Conservation (phyloP, 495 filamentous ascomycete species). For the Coniosporium apollinis region DNA sequence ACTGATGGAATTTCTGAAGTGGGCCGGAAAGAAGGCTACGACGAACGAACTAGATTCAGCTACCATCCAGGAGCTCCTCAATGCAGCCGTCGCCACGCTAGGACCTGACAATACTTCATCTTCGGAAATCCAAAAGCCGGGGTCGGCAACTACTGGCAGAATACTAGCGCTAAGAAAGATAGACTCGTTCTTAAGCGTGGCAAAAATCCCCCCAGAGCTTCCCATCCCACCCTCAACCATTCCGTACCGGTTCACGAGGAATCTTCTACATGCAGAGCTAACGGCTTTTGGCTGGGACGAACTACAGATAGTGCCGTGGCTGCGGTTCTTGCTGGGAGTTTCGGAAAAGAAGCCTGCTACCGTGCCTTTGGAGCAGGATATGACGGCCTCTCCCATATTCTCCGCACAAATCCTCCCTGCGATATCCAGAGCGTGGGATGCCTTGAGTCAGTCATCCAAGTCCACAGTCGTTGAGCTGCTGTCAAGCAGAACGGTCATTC, state of each 20-base stretch:
- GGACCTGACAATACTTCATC: conserved; percentile 7
- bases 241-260: conserved; percentile 61
- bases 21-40: conserved; percentile 52
- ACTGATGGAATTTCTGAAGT: conserved; percentile 63
- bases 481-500: conserved; percentile 56
- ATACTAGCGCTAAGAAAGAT: conserved; percentile 65
- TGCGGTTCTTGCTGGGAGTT: conserved; percentile 61
- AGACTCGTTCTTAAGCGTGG: conserved; percentile 51
- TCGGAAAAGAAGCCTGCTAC: conserved; percentile 34
- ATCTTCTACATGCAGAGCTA: conserved; percentile 41
- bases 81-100: conserved; percentile 56
- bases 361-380: conserved; percentile 33
- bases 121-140: not conserved
- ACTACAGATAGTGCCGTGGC: conserved; percentile 66
- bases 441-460: conserved; percentile 45
- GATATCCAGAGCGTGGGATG: conserved; percentile 79
- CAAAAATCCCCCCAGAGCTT: conserved; percentile 61
- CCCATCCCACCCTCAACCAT: conserved; percentile 71
- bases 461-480: conserved; percentile 44
- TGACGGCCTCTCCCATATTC: conserved; percentile 57
- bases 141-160: conserved; percentile 32
- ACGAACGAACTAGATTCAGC: conserved; percentile 47
- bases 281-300: conserved; percentile 71
- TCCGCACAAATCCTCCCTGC: conserved; percentile 61
- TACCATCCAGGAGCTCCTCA: conserved; percentile 48